A percentile compares a stretch with the other conserved stretches of the same genome.
phyloP scores from a whole-genome alignment of 2,329 filamentous ascomycete genomes.

The Tolypocladium nubicola region DNA sequence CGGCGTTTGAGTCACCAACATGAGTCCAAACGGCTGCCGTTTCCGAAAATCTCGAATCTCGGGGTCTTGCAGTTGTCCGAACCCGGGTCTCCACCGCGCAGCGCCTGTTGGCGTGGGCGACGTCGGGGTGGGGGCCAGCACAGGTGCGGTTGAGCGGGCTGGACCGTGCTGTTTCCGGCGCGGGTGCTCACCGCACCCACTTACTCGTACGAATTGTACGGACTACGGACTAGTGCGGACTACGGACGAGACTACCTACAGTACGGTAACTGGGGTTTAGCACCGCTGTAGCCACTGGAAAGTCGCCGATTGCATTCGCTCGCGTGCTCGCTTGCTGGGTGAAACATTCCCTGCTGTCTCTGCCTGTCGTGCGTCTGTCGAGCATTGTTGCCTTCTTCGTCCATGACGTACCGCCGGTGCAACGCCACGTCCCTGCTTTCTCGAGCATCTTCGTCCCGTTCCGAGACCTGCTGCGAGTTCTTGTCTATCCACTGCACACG shows the following conservation, averaged over 20 bases:
- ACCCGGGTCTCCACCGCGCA: neutral
- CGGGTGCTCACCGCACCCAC: neutral
- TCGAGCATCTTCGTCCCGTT: neutral
- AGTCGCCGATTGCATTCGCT: neutral
- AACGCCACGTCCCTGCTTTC: neutral
- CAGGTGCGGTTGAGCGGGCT: neutral
- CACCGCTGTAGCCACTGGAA: neutral
- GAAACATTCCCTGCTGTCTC: neutral
- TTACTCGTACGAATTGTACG: too few relatives aligned
- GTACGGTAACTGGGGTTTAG: too few relatives aligned
- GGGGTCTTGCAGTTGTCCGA: slow-evolving; percentile 8
- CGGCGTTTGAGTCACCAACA: neutral
- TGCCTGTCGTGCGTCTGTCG: too few relatives aligned
- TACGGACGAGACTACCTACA: too few relatives aligned
- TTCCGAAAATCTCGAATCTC: neutral
- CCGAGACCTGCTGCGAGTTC: neutral
- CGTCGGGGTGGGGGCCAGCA: neutral
- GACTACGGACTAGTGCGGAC: too few relatives aligned
- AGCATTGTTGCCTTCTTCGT: too few relatives aligned
- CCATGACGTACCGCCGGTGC: neutral
- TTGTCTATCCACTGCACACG: neutral
- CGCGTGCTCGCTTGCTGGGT: neutral
- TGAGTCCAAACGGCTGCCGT: neutral
- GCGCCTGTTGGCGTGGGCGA: neutral
- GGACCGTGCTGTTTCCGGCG: neutral